Percentiles rank a stretch among this genome's conserved stretches.
Conservation (phyloP, 352 stramenopile species). For the Labyrinthula sp. region DNA sequence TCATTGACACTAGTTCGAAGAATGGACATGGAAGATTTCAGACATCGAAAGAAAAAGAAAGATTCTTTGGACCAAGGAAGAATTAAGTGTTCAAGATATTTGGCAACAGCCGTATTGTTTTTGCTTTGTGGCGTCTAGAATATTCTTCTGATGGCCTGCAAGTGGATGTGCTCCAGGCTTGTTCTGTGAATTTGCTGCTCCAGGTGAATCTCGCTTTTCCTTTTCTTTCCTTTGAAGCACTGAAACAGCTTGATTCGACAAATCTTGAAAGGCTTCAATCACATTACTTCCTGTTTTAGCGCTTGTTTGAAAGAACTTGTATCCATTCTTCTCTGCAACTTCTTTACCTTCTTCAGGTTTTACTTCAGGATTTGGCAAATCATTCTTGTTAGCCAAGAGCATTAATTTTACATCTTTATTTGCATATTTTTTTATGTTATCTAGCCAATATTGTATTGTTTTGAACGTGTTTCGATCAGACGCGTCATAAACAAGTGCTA, state of each 20-base stretch:
- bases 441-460: slow-evolving; percentile 82
- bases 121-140: not conserved
- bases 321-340: slow-evolving; percentile 52
- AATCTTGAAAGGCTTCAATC: slow-evolving; percentile 19
- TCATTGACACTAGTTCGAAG: slow-evolving; percentile 92
- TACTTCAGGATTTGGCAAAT: slow-evolving; percentile 57
- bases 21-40: slow-evolving; percentile 99
- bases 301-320: slow-evolving; percentile 52
- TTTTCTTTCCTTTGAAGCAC: no score
- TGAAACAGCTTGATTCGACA: slow-evolving; percentile 22
- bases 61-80: slow-evolving; percentile 75
- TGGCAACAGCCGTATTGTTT: no score
- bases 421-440: slow-evolving; percentile 71
- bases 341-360: slow-evolving; percentile 50
- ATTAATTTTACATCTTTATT: slow-evolving; percentile 49
- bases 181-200: no score
- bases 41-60: slow-evolving; percentile 95
- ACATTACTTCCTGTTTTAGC: slow-evolving; percentile 23
- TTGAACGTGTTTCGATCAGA: slow-evolving; percentile 67
- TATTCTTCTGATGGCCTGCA: not conserved
- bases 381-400: slow-evolving; percentile 70
- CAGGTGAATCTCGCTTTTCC: no score
- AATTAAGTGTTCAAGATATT: no score
- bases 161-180: not conserved
- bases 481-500: slow-evolving; percentile 74